Conservation (phyloP, 2,329 filamentous ascomycete genomes). For the Pseudogymnoascus sp. region DNA sequence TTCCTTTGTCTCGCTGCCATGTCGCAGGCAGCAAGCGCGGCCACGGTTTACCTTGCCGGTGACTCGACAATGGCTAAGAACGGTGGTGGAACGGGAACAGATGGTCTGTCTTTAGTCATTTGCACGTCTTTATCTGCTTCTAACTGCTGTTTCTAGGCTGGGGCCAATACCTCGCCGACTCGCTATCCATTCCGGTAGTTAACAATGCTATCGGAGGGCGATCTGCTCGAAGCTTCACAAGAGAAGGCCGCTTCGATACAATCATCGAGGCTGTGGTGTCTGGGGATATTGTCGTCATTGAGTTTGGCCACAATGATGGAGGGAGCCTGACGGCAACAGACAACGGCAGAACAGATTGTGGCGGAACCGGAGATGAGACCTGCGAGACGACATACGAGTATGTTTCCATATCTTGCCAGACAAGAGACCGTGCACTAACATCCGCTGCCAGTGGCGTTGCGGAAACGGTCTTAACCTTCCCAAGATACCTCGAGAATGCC, state of each 20-base stretch:
- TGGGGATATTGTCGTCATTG: constrained; percentile 62
- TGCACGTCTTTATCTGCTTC: neutral
- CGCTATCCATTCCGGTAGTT: constrained; percentile 12
- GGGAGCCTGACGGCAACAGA: constrained; percentile 46
- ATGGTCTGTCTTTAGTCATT: neutral
- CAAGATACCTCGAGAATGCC: constrained; percentile 20
- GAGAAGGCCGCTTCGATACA: constrained; percentile 55
- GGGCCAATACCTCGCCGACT: constrained; percentile 19
- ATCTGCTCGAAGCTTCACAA: constrained; percentile 56
- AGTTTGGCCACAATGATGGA: constrained; percentile 68
- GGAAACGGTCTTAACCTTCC: neutral
- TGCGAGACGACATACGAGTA: constrained; percentile 11
- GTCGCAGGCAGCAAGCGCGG: constrained; percentile 3
- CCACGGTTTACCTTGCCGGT: constrained; percentile 14
- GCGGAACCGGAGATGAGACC: constrained; percentile 24
- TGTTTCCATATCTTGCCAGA: neutral
- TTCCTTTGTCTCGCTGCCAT: constrained; percentile 5
- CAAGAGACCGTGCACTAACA: neutral
- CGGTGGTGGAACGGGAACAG: constrained; percentile 18
- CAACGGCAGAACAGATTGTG: constrained; percentile 55
- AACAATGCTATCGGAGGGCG: constrained; percentile 61
- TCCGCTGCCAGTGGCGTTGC: neutral
- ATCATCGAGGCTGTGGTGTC: constrained; percentile 45
- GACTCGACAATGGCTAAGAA: constrained; percentile 18
- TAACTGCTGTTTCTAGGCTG: constrained; percentile 14